Evolutionary conservation across 768 basidiomycete genomes (phyloP), one percentile per base, ranked within the genome.

Genomic region (Tulasnella sp.): DNA sequence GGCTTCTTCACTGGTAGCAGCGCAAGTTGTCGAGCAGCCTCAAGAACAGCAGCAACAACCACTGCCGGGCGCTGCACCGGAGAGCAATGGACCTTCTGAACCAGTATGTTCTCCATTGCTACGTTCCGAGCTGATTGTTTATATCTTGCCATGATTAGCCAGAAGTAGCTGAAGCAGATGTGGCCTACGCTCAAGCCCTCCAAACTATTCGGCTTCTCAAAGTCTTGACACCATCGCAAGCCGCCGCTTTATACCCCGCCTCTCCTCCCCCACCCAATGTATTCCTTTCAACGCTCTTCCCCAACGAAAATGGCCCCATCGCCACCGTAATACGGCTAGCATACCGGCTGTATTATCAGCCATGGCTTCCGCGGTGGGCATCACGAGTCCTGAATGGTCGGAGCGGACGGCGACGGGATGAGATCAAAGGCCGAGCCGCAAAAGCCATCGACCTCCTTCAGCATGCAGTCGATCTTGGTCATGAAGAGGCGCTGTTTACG

Each of bases 371-470:
- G 51, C 85, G 85, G 35, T 84, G 82, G 84, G 51, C 86, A 83
- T 77, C 85, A 84, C 78, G 82, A 85, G 55, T 85, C 86, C 71
- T 87, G 23, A 72, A 57, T 37, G 69, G 79, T 57, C 61, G 77
- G 29, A 75, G 76, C 18, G 61, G 86, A 81, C 88, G 86, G 82
- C 89, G 86, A 81, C 90, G 90, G 23, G 92, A 93, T 70, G 93
- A 94, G 79, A 83, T 89, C 80, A 87, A 85, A 26, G 87, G 88
- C 3, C 92, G 92, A 81, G 91, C 92, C 11, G 90, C 93, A 82
- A 95, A 95, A 83, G 92, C 93, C 42, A 82, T 95, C 18, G 93
- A 94, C 82, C 83, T 96, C 15, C 84, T 96, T 40, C 89, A 93
- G 78, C 92, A 94, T 84, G 93, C 94, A 0, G 90, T 90, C 9